phyloP scores from a whole-genome alignment of 495 filamentous ascomycete species.

The Aspergillus ellipticus region DNA sequence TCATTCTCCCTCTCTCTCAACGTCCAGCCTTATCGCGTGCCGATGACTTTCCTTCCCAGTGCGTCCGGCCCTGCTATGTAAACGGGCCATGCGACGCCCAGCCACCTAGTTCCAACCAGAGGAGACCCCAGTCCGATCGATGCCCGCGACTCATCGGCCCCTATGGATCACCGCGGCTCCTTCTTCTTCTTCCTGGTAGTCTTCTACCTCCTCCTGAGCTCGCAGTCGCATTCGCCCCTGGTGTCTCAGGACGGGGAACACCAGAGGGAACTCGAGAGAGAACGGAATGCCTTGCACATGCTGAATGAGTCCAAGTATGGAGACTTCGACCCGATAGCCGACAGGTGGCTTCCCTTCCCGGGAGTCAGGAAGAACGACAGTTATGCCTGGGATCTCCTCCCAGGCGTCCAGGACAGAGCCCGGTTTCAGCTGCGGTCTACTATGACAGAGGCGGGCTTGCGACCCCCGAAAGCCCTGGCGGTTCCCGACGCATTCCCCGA shows the following conservation, averaged over 20 bases:
- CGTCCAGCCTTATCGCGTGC: background rate
- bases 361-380: conserved; percentile 70
- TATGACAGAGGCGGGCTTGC: conserved; percentile 36
- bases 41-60: background rate
- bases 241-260: conserved; percentile 45
- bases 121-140: conserved; percentile 24
- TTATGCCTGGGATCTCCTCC: conserved; percentile 67
- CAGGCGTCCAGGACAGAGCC: conserved; percentile 53
- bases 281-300: conserved; percentile 58
- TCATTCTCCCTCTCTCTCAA: conserved; percentile 11
- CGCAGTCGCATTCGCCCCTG: conserved; percentile 42
- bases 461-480: conserved; percentile 29
- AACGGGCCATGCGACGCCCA: conserved; percentile 19
- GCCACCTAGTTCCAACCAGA: conserved; percentile 17
- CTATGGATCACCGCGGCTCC: conserved; percentile 49
- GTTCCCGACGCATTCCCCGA: conserved; percentile 39
- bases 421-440: conserved; percentile 44
- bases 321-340: conserved; percentile 59
- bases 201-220: conserved; percentile 48
- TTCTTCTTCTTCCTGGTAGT: conserved; percentile 48
- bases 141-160: conserved; percentile 30
- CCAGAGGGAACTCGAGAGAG: conserved; percentile 39
- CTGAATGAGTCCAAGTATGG: conserved; percentile 72
- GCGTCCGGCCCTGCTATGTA: background rate
- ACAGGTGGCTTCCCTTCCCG: conserved; percentile 69